A percentile compares a stretch with the other conserved stretches of the same genome.
These are phyloP conservation scores for Cryphonectria naterciae DNA, from an alignment of 2,329 filamentous ascomycete genomes.

Conservation along the genomic window DNA sequence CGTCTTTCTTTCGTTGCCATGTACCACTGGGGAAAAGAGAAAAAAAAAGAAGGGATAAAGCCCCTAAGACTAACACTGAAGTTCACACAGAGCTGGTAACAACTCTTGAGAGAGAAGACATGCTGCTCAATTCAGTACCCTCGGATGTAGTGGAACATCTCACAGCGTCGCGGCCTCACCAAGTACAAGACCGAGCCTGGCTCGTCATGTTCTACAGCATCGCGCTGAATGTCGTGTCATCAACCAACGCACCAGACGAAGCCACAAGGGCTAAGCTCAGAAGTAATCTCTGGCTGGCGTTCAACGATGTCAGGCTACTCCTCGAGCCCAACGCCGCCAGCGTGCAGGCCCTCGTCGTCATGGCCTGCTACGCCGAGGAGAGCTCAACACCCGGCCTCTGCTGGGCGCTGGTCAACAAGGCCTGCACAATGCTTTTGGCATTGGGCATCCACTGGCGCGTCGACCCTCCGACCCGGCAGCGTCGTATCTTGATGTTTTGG, in stretches of 20 bases:
- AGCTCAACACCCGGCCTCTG: conserved; percentile 8
- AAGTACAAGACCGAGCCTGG: conserved; percentile 16
- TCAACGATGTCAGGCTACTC: conserved; percentile 11
- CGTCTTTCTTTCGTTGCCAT: not conserved
- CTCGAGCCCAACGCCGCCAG: conserved; percentile 13
- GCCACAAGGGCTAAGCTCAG: not conserved
- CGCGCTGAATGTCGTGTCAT: conserved; percentile 4
- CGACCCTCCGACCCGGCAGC: conserved; percentile 7
- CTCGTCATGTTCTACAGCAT: conserved; percentile 22
- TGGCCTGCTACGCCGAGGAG: conserved; percentile 17
- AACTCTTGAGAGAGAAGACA: conserved; percentile 10
- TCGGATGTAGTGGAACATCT: not conserved
- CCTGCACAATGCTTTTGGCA: conserved; percentile 12
- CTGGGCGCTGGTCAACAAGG: conserved; percentile 18
- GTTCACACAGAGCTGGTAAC: not conserved
- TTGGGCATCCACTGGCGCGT: conserved; percentile 17
- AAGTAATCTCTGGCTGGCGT: conserved; percentile 20
- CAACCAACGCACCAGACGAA: not conserved
- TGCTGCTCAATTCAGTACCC: not conserved
- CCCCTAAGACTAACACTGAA: not conserved
- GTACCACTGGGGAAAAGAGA: not conserved
- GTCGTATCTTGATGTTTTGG: conserved; percentile 17
- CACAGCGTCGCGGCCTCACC: not conserved
- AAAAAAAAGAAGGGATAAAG: not conserved
- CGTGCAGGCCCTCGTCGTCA: conserved; percentile 15